Evolutionary conservation across 2,329 filamentous ascomycete species (phyloP).

Genomic region (Talaromyces funiculosus): DNA sequence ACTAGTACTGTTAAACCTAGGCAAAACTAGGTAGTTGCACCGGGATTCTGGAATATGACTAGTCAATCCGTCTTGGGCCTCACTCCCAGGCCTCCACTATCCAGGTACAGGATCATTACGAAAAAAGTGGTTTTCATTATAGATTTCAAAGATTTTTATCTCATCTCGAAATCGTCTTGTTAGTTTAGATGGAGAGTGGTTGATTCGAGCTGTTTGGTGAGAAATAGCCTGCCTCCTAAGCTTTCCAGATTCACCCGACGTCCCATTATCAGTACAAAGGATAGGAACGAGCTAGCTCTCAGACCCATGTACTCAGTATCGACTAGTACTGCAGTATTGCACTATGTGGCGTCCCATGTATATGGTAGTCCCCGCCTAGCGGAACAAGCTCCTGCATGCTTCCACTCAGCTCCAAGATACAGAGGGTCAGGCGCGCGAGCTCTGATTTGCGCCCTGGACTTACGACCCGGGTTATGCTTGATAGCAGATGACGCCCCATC

Average conservation of each 20-base stretch:
- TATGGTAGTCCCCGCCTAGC: conserved; percentile 1
- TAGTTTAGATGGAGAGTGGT: neutral
- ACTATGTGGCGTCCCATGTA: neutral
- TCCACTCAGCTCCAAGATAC: neutral
- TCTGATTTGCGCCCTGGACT: conserved; percentile 1
- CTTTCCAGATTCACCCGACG: neutral
- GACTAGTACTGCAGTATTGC: neutral
- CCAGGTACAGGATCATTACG: neutral
- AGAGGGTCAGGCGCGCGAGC: neutral
- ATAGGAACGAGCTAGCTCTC: no score
- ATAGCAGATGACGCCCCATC: neutral
- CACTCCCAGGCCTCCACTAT: neutral
- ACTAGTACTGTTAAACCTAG: neutral
- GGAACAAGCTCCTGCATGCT: neutral
- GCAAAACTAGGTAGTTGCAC: conserved; percentile 3
- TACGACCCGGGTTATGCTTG: neutral
- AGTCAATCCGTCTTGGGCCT: neutral
- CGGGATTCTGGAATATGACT: conserved; percentile 4
- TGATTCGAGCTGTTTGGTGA: neutral
- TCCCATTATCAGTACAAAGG: neutral
- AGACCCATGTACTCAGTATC: neutral
- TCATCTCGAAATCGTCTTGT: neutral
- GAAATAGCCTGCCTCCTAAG: neutral
- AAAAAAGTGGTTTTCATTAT: neutral
- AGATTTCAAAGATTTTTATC: neutral